These are phyloP conservation scores for Tripterygium wilfordii DNA, from an alignment of 177 flowering plant species.

Conservation along the genomic window DNA sequence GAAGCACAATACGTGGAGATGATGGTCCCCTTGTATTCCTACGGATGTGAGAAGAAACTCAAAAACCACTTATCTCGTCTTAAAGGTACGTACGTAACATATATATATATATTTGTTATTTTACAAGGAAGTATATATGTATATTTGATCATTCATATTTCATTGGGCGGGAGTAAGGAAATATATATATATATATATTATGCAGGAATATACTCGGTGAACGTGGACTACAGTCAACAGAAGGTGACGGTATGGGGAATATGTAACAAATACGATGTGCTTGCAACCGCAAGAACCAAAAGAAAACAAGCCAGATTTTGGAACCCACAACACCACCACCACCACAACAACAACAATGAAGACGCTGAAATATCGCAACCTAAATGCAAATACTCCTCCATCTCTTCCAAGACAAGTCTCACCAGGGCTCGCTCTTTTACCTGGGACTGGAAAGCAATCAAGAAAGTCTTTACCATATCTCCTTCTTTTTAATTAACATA, in stretches of 20 bases:
- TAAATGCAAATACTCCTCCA: too few species aligned
- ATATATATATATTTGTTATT: not conserved
- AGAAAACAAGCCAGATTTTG: slow-evolving; percentile 72
- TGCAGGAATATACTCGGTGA: slow-evolving; percentile 76
- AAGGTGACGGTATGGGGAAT: slow-evolving; percentile 76
- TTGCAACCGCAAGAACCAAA: slow-evolving; percentile 48
- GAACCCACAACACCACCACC: slow-evolving; percentile 35
- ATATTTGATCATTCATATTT: too few species aligned
- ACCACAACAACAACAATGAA: too few species aligned
- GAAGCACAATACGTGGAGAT: slow-evolving; percentile 89
- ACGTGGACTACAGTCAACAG: slow-evolving; percentile 48
- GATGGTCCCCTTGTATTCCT: slow-evolving; percentile 85
- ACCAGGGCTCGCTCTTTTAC: slow-evolving; percentile 27
- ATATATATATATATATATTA: too few species aligned
- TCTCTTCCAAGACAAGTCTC: too few species aligned
- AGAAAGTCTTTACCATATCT: slow-evolving; percentile 34
- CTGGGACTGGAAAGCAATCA: slow-evolving; percentile 34
- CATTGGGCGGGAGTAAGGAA: too few species aligned
- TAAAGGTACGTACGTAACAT: slow-evolving; percentile 54
- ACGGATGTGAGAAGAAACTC: slow-evolving; percentile 78
- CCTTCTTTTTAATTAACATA: slow-evolving; percentile 21
- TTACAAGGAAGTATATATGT: not conserved
- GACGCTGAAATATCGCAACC: too few species aligned
- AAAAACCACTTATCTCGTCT: slow-evolving; percentile 70
- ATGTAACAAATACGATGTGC: slow-evolving; percentile 60